A percentile compares a stretch with the other conserved stretches of the same genome.
Evolutionary conservation across 106 monocot species (phyloP).

Genomic region (Vanilla planifolia): DNA sequence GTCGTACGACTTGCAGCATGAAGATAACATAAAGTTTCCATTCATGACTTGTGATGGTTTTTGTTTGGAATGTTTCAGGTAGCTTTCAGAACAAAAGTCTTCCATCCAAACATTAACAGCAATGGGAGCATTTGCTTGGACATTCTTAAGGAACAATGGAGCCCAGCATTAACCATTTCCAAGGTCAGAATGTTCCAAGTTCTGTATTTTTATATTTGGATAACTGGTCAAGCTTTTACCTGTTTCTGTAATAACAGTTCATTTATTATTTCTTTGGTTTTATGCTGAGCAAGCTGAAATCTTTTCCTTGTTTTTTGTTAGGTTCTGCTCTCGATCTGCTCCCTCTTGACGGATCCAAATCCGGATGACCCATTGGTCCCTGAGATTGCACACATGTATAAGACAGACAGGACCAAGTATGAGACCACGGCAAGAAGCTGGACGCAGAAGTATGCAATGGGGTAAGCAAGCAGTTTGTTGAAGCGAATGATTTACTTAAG

Average conservation of each 20-base stretch:
- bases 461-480: background rate
- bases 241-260: background rate
- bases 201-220: background rate
- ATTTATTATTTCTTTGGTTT: background rate
- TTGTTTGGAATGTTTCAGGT: constrained; percentile 10
- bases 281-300: background rate
- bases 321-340: constrained; percentile 25
- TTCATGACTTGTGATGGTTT: no score
- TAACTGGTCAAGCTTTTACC: no score
- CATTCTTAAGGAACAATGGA: constrained; percentile 22
- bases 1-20: no score
- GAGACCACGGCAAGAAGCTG: constrained; percentile 14
- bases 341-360: constrained; percentile 22
- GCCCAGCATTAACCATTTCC: constrained; percentile 19
- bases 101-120: constrained; percentile 22
- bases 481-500: no score
- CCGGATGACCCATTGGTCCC: constrained; percentile 25
- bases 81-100: constrained; percentile 18
- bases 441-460: constrained; percentile 27
- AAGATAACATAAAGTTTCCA: no score
- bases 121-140: constrained; percentile 20
- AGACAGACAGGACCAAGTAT: constrained; percentile 20
- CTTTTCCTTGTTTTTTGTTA: background rate
- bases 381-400: constrained; percentile 27
- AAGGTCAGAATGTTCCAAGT: constrained; percentile 1